Evolutionary conservation across 1,139 yeast species (phyloP).

Genomic region (Pichia norvegensis): DNA sequence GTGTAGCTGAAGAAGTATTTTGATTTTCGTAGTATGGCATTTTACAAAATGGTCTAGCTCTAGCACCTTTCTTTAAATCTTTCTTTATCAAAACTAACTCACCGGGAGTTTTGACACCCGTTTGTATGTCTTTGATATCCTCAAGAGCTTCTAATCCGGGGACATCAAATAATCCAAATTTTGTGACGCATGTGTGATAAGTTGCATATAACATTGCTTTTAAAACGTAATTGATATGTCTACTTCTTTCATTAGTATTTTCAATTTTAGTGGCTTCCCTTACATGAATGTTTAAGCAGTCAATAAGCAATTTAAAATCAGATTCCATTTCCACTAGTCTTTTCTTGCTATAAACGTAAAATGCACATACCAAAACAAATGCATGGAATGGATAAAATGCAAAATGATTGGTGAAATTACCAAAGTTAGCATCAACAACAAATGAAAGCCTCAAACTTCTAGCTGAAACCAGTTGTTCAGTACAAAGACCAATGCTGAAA

Average conservation of each 20-base stretch:
- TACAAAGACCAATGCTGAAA: slow-evolving; percentile 3
- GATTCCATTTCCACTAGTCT: slow-evolving; percentile 4
- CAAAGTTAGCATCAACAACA: slow-evolving; percentile 12
- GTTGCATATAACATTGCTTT: slow-evolving; percentile 15
- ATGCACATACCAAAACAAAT: slow-evolving; percentile 23
- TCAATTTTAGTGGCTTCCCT: slow-evolving; percentile 5
- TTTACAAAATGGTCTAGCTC: background rate
- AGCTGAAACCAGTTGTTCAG: slow-evolving; percentile 20
- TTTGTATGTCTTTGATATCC: slow-evolving; percentile 3
- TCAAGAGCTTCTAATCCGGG: slow-evolving; percentile 8
- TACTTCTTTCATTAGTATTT: slow-evolving; percentile 12
- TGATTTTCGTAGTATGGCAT: slow-evolving; percentile 1
- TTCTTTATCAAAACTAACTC: background rate
- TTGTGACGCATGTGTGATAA: slow-evolving; percentile 7
- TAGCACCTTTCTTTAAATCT: background rate
- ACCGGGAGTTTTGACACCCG: slow-evolving; percentile 1
- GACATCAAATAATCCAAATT: slow-evolving; percentile 6
- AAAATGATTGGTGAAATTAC: slow-evolving; percentile 17
- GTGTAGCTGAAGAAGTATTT: background rate
- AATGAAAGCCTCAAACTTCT: slow-evolving; percentile 18
- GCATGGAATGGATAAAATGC: slow-evolving; percentile 27
- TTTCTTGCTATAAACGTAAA: slow-evolving; percentile 15
- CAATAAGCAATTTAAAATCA: slow-evolving; percentile 21
- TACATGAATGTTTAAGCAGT: slow-evolving; percentile 15
- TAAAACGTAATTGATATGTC: slow-evolving; percentile 13